Evolutionary conservation across 106 monocot species (phyloP).

Genomic region (Triglochin maritima): DNA sequence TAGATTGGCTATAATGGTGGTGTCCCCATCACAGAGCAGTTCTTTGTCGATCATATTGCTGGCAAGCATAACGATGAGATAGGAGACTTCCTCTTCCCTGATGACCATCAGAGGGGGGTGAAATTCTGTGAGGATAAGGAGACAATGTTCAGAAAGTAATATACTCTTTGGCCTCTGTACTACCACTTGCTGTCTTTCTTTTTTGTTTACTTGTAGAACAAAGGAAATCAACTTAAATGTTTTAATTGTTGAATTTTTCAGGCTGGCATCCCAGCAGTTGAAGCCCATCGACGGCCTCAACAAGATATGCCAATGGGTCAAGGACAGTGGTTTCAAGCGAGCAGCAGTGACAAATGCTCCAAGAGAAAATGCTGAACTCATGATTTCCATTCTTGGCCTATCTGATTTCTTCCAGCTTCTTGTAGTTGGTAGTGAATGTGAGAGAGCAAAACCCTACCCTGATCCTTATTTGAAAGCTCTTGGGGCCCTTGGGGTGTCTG

Average conservation of each 20-base stretch:
- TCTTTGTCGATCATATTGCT: conserved; percentile 41
- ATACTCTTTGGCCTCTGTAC: neutral
- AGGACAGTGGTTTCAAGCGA: conserved; percentile 46
- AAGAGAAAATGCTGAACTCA: conserved; percentile 70
- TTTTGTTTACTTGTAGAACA: neutral
- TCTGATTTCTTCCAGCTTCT: conserved; percentile 67
- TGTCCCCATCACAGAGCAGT: conserved; percentile 55
- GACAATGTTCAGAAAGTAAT: conserved; percentile 50
- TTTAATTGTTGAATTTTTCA: conserved; percentile 12
- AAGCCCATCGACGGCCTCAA: conserved; percentile 51
- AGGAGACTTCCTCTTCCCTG: conserved; percentile 39
- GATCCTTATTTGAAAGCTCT: conserved; percentile 79
- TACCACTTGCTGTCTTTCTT: neutral
- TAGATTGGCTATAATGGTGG: conserved; percentile 60
- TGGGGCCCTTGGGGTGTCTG: conserved; percentile 35
- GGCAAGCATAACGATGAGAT: conserved; percentile 63
- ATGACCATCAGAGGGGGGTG: conserved; percentile 42
- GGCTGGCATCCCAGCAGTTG: conserved; percentile 45
- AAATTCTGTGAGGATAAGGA: conserved; percentile 80
- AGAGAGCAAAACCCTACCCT: conserved; percentile 66
- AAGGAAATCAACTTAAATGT: no score
- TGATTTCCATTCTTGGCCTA: conserved; percentile 68
- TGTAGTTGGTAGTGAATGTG: conserved; percentile 64
- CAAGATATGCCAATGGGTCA: conserved; percentile 59
- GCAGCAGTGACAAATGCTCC: conserved; percentile 93